Evolutionary conservation across 805 yeast species (phyloP).

Genomic region (Lachancea dasiensis): DNA sequence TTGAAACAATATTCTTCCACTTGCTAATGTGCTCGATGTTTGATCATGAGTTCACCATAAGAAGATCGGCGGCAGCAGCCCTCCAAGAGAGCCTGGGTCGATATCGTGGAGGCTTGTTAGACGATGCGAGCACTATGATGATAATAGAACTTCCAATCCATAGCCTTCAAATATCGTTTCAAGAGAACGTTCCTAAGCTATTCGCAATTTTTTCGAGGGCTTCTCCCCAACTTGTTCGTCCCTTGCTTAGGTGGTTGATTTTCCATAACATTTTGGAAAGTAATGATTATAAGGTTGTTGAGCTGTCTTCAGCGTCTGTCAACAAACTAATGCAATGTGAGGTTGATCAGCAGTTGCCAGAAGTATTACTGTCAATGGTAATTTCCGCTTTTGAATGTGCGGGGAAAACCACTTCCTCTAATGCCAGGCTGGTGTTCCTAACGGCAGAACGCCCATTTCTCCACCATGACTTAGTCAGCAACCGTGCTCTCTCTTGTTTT

Average conservation of each 20-base stretch:
- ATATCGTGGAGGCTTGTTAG: conserved; percentile 36
- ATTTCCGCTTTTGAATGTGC: background rate
- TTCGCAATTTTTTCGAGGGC: conserved; percentile 16
- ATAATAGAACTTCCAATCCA: conserved; percentile 59
- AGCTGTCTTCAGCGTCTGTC: conserved; percentile 1
- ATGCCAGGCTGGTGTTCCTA: background rate
- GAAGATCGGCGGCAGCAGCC: conserved; percentile 83
- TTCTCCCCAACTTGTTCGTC: conserved; percentile 18
- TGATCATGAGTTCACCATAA: conserved; percentile 66
- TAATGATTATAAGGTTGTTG: conserved; percentile 13
- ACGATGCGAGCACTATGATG: conserved; percentile 29
- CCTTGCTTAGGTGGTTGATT: conserved; percentile 24
- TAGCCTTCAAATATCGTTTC: conserved; percentile 37
- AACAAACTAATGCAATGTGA: background rate
- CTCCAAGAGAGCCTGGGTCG: conserved; percentile 83
- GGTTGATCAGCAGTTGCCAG: background rate
- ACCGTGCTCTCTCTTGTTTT: background rate
- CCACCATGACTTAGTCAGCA: background rate
- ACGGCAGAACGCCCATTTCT: background rate
- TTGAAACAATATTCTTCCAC: conserved; percentile 25
- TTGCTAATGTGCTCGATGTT: conserved; percentile 52
- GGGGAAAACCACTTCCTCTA: background rate
- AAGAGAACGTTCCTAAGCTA: conserved; percentile 31
- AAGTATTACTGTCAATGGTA: background rate
- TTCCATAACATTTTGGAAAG: conserved; percentile 16